These are phyloP conservation scores for Crataegus laevigata DNA, from an alignment of 306 rosid species.

Conservation along the genomic window DNA sequence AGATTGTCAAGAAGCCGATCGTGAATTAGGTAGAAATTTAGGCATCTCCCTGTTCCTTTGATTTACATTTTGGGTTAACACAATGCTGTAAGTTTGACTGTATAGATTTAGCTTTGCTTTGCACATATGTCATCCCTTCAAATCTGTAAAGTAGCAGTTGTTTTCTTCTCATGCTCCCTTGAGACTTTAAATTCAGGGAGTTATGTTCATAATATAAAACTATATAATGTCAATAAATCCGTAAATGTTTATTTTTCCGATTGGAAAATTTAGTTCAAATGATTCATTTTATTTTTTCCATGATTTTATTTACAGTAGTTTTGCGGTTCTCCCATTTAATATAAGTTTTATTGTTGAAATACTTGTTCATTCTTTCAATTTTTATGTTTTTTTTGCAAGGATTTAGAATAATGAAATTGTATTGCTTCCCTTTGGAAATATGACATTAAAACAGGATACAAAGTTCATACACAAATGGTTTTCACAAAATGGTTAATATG, in stretches of 20 bases:
- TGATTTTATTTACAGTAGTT: neutral
- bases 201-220: neutral
- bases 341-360: neutral
- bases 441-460: too few relatives aligned
- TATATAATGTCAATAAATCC: neutral
- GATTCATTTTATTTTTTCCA: neutral
- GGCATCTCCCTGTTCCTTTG: constrained; percentile 2
- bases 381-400: too few relatives aligned
- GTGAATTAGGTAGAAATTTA: constrained; percentile 23
- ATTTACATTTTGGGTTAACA: neutral
- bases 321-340: neutral
- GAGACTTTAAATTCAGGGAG: neutral
- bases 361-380: too few relatives aligned
- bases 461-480: too few relatives aligned
- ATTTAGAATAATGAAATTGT: too few relatives aligned
- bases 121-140: constrained; percentile 22
- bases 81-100: constrained; percentile 30
- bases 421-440: too few relatives aligned
- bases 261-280: neutral
- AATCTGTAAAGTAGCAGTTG: neutral
- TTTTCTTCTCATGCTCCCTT: neutral
- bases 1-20: constrained; percentile 55
- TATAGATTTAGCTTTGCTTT: constrained; percentile 30
- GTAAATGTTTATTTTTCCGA: neutral
- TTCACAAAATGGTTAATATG: too few relatives aligned